Conservation (phyloP, 2,329 filamentous ascomycete genomes). For the Xylaria sp. region DNA sequence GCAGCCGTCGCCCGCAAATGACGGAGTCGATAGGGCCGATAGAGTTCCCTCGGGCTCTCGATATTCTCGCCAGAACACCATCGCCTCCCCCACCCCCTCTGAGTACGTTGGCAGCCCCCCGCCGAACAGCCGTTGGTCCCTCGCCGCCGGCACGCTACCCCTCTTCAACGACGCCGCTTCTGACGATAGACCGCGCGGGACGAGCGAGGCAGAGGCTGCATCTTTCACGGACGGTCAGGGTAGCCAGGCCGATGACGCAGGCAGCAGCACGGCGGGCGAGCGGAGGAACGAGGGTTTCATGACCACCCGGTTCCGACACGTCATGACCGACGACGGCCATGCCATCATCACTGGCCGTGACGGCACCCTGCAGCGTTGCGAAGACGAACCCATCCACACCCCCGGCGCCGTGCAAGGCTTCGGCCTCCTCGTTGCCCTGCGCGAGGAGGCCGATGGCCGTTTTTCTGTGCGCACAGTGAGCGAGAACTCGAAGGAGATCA, state of each 20-base stretch:
- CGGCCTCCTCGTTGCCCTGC: constrained; percentile 78
- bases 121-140: constrained; percentile 20
- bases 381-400: constrained; percentile 91
- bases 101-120: constrained; percentile 33
- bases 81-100: constrained; percentile 12
- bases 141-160: constrained; percentile 28
- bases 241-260: constrained; percentile 23
- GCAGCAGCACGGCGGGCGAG: constrained; percentile 31
- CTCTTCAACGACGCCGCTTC: constrained; percentile 45
- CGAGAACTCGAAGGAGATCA: constrained; percentile 79
- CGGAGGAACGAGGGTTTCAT: constrained; percentile 60
- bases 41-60: neutral
- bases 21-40: constrained; percentile 24
- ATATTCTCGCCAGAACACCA: constrained; percentile 32
- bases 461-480: constrained; percentile 78
- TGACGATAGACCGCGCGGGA: constrained; percentile 38
- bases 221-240: constrained; percentile 1
- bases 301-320: constrained; percentile 81
- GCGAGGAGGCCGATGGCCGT: constrained; percentile 74
- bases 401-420: constrained; percentile 86
- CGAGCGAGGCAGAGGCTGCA: constrained; percentile 30
- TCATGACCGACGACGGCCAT: constrained; percentile 80
- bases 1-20: constrained; percentile 30
- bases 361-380: constrained; percentile 79
- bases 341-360: constrained; percentile 83